These are phyloP conservation scores for Sphagnurus paluster DNA, from an alignment of 1,284 basidiomycete species.

Conservation along the genomic window DNA sequence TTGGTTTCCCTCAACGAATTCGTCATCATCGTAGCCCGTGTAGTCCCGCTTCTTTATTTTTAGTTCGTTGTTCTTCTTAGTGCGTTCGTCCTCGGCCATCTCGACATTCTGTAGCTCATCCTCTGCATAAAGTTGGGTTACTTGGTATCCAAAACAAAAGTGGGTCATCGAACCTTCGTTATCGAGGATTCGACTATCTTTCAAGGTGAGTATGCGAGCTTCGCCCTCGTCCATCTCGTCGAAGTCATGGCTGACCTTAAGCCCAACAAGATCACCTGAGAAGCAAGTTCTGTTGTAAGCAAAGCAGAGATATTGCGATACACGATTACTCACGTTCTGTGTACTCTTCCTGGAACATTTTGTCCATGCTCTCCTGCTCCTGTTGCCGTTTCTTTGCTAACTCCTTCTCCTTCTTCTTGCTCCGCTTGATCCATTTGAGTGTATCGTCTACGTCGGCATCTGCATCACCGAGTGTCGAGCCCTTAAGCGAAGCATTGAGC, in stretches of 20 bases:
- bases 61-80: constrained; percentile 77
- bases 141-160: constrained; percentile 10
- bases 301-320: neutral
- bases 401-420: constrained; percentile 86
- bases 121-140: constrained; percentile 55
- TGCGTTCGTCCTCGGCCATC: constrained; percentile 83
- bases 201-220: constrained; percentile 93
- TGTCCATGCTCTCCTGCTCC: constrained; percentile 83
- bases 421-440: constrained; percentile 86
- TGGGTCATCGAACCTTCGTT: constrained; percentile 73
- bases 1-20: constrained; percentile 73
- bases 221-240: constrained; percentile 91
- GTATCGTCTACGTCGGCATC: constrained; percentile 74
- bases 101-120: constrained; percentile 96
- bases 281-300: constrained; percentile 1
- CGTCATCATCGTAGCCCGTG: constrained; percentile 96
- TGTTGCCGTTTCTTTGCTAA: constrained; percentile 74
- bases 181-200: constrained; percentile 92
- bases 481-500: constrained; percentile 87
- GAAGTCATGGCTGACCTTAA: constrained; percentile 96
- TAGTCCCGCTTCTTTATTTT: constrained; percentile 92
- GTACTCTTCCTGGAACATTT: constrained; percentile 70
- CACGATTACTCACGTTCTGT: constrained; percentile 65
- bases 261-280: constrained; percentile 84
- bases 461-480: constrained; percentile 85